Conservation (phyloP, 169 alveolate genomes). For the Perkinsus marinus region DNA sequence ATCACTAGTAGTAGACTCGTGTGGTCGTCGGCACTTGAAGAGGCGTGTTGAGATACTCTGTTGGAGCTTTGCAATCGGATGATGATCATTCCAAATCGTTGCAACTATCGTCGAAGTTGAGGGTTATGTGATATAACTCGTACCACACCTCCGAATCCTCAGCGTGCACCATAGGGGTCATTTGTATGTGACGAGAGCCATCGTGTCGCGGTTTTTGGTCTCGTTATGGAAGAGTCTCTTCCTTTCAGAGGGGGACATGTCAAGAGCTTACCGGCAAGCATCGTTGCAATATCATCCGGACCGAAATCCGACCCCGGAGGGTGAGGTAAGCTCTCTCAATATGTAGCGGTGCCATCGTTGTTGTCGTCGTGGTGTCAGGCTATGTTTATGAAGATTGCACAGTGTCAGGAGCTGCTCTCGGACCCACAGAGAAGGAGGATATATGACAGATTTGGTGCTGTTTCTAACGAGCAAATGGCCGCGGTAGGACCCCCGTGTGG, state of each 20-base stretch:
- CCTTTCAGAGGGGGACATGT: background rate
- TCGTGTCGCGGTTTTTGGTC: too few species aligned
- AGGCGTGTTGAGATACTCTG: too few species aligned
- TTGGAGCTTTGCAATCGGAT: too few species aligned
- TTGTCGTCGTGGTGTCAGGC: background rate
- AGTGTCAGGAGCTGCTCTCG: background rate
- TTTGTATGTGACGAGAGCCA: too few species aligned
- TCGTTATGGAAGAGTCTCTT: background rate
- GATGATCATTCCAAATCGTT: too few species aligned
- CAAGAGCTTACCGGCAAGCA: background rate
- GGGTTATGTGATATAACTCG: too few species aligned
- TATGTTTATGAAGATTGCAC: background rate
- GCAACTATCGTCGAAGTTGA: too few species aligned
- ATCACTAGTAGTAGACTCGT: too few species aligned
- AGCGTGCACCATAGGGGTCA: too few species aligned
- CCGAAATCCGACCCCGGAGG: background rate
- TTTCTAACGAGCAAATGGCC: background rate
- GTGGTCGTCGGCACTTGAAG: too few species aligned
- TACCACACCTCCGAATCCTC: too few species aligned
- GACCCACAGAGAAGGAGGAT: background rate
- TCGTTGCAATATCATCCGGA: background rate
- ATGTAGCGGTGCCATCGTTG: background rate
- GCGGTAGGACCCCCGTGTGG: background rate
- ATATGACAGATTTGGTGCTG: background rate
- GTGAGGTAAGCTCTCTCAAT: background rate